phyloP scores from a whole-genome alignment of 2,329 filamentous ascomycete genomes.

The Penicillium carneum region DNA sequence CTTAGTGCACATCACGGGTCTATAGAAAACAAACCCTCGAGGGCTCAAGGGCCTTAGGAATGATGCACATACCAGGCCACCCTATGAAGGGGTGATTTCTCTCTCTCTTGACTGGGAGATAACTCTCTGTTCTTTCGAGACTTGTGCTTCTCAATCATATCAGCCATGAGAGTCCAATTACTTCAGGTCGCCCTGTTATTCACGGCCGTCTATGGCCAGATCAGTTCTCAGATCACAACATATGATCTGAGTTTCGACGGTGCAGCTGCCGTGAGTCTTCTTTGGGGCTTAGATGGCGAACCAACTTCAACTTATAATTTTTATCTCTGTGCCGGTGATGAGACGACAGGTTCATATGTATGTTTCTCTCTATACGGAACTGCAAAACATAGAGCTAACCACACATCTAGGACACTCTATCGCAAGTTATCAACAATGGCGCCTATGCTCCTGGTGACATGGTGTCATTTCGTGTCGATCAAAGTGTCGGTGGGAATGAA shows the following conservation, averaged over 20 bases:
- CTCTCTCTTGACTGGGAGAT: not conserved
- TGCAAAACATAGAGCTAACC: conserved; percentile 12
- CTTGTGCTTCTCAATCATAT: conserved; percentile 19
- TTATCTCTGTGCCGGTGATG: conserved; percentile 67
- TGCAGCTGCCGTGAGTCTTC: conserved; percentile 56
- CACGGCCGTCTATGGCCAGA: conserved; percentile 50
- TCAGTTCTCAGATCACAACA: conserved; percentile 54
- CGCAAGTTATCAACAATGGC: conserved; percentile 49
- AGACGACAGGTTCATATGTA: conserved; percentile 59
- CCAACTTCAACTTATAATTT: conserved; percentile 59
- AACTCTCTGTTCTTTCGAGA: conserved; percentile 4
- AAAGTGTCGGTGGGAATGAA: conserved; percentile 53
- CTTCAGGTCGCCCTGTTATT: conserved; percentile 50
- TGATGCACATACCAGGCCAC: conserved; percentile 14
- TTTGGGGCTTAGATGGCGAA: conserved; percentile 30
- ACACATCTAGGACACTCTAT: conserved; percentile 51
- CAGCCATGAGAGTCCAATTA: conserved; percentile 41
- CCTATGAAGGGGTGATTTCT: conserved; percentile 16
- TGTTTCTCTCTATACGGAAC: conserved; percentile 13
- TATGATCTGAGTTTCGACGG: conserved; percentile 59
- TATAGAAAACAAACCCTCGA: not conserved
- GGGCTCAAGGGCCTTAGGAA: conserved; percentile 6
- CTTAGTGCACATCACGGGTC: conserved; percentile 6
- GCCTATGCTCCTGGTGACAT: conserved; percentile 51
- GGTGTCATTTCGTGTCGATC: conserved; percentile 56